phyloP scores from a whole-genome alignment of 2,329 filamentous ascomycete genomes.

The Neurospora sp. region DNA sequence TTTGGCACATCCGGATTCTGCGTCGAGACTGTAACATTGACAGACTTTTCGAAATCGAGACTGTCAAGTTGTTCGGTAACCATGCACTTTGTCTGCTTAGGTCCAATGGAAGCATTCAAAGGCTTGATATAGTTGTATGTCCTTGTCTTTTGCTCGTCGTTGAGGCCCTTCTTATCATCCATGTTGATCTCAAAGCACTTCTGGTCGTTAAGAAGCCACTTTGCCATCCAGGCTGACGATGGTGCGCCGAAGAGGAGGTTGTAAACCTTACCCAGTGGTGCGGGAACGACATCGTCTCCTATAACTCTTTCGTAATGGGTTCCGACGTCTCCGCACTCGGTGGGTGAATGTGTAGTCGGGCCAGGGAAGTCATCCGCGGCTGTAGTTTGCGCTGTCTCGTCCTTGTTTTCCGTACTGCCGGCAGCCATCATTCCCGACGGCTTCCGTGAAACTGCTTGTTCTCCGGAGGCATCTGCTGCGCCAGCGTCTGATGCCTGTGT shows the following conservation, averaged over 20 bases:
- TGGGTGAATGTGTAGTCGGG: conserved; percentile 68
- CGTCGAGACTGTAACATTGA: conserved; percentile 72
- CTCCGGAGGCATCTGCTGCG: conserved; percentile 42
- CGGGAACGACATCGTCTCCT: conserved; percentile 76
- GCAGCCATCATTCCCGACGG: conserved; percentile 49
- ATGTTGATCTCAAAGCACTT: conserved; percentile 83
- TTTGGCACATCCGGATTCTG: conserved; percentile 92
- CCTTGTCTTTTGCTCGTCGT: conserved; percentile 63
- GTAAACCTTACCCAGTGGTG: conserved; percentile 87
- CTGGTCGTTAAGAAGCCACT: conserved; percentile 77
- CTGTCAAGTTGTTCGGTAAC: conserved; percentile 76
- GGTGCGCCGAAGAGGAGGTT: conserved; percentile 74
- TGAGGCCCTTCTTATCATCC: conserved; percentile 72
- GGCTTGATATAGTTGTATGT: conserved; percentile 88
- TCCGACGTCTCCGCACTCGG: conserved; percentile 70
- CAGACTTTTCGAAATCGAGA: conserved; percentile 76
- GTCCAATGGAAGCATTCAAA: conserved; percentile 71
- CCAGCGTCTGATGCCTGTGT: conserved; percentile 30
- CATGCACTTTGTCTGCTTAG: conserved; percentile 89
- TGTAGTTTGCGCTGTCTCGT: conserved; percentile 27
- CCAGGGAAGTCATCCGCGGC: conserved; percentile 65
- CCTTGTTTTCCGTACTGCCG: conserved; percentile 38
- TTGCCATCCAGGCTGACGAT: conserved; percentile 73
- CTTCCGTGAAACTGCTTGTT: conserved; percentile 60
- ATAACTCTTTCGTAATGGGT: conserved; percentile 77